phyloP scores from a whole-genome alignment of 108 stramenopile genomes.

The Conticribra guillardii region DNA sequence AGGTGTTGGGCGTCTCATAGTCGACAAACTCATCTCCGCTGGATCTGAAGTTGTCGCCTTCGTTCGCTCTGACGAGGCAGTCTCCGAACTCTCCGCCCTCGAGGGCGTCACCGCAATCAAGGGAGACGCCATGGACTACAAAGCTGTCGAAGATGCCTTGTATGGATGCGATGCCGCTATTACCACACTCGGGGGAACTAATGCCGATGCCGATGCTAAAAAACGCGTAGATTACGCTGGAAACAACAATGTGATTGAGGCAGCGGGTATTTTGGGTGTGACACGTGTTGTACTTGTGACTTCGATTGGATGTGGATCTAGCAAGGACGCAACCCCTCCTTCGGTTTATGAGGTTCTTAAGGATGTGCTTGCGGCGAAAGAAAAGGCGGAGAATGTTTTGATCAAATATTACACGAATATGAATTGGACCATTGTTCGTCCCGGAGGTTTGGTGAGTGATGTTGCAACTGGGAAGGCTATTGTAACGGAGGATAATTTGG shows the following conservation, averaged over 20 bases:
- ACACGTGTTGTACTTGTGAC: constrained; percentile 89
- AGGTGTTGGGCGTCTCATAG: constrained; percentile 83
- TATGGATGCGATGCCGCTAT: constrained; percentile 97
- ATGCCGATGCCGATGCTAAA: constrained; percentile 52
- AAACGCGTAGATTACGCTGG: constrained; percentile 91
- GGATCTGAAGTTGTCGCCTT: constrained; percentile 86
- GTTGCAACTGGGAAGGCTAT: constrained; percentile 82
- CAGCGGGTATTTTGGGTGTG: constrained; percentile 94
- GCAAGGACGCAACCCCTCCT: constrained; percentile 84
- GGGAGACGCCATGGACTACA: constrained; percentile 94
- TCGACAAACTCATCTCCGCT: constrained; percentile 72
- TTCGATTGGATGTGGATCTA: constrained; percentile 90
- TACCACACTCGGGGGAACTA: constrained; percentile 88
- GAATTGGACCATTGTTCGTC: constrained; percentile 97
- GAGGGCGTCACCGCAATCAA: constrained; percentile 84
- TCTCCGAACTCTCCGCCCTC: constrained; percentile 67
- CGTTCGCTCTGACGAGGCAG: constrained; percentile 82
- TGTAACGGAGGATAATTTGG: constrained; percentile 85
- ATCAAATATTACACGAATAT: constrained; percentile 94
- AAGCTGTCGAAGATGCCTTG: constrained; percentile 91
- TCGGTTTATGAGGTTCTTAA: constrained; percentile 82
- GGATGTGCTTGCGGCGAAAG: constrained; percentile 59
- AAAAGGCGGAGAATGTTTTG: constrained; percentile 76
- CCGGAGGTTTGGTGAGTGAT: constrained; percentile 86
- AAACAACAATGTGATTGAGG: constrained; percentile 95